Base-by-base conservation (phyloP, 2,329 filamentous ascomycete genomes). In the Colletotrichum sp. region DNA sequence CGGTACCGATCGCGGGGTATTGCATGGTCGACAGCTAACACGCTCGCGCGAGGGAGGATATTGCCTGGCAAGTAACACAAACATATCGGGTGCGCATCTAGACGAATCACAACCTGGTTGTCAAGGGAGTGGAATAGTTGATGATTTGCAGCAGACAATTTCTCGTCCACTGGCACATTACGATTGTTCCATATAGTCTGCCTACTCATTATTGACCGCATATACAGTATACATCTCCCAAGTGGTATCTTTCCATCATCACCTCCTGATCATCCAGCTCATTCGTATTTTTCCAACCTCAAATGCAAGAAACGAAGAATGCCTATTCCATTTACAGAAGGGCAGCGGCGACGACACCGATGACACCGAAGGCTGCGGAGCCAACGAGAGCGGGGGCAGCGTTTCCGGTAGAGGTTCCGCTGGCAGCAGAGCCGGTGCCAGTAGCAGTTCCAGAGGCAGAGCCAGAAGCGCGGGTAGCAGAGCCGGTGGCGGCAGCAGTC, bases 301-400 rank as follows among this genome's bases (percentile, higher is more conserved):
- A 63, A 28, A 68, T 48, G 28, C 39, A 28, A 39, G 16, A 52
- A 25, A 32, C 25, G 16, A 16, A 28, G 30, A n/a, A 36, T 34
- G 32, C 32, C 6, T 34, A 5, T 11, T 15, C 11, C 19, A 48
- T 71, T 86, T 89, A 91, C 80, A 91, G 80, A 71, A 90, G 78
- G 77, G 91, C 79, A 73, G 88, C 90, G 78, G 86, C 89, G 28
- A 88, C 28, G 72, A 90, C 82, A 78, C 88, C 90, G 70, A 90
- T 76, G 22, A 90, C 68, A 44, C 87, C 87, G 27, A 85, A 65
- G 9, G 85, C 85, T 28, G 87, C 85, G 48, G 87, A 84, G 36
- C 85, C 82, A 64, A 84, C 81, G 52, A 88, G 77, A 63, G 80
- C 79, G 19, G 82, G 80, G 22, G 85, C 86, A 30, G 82, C 85